Evolutionary conservation across 1,139 yeast species (phyloP), one percentile per base, ranked within the genome.

Genomic region (Insectozyma bohioensis): DNA sequence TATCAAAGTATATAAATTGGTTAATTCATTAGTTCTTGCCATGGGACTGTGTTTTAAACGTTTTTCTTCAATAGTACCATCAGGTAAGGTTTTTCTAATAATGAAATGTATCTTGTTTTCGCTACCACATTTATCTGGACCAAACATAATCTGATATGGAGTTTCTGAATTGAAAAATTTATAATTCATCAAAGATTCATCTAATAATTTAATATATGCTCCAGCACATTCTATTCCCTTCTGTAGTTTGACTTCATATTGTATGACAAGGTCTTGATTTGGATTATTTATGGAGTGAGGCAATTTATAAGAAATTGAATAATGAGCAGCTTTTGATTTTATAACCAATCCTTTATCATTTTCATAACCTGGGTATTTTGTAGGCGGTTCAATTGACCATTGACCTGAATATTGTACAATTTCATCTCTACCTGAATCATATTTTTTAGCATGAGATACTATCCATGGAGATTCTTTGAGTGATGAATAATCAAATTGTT

Each of bases 121-220:
- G 31, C 79, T 57, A 3, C 95, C 95, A 63, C 97, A 90, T 54
- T 72, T 75, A 59, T 90, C 97, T 22, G 97, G 97, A 16, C 97
- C 97, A 67, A 90, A 90, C 94, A 88, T 84, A 43, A 90, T 60
- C 54, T 83, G 87, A 61, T 82, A 87, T 1, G 90, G 85, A 5
- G 95, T 72, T 14, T 71, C 48, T 66, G 41, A 13, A 11, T 42
- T 50, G 35, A 65, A 67, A 4, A 63, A 75, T 7, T 26, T 13
- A 21, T 43, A 42, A 19, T 38, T 40, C 4, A 24, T 17, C 2
- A 28, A 25, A 6, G 37, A 23, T 4, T 63, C 63, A 22, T 78
- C 67, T 36, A 88, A 63, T 31, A 88, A 65, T 62, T 88, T 88
- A 47, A 88, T 59, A 60, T 88, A 88, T 1, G 95, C 88, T 33